Evolutionary conservation across 768 basidiomycete species (phyloP).

Genomic region (Termitomyces titanicus): DNA sequence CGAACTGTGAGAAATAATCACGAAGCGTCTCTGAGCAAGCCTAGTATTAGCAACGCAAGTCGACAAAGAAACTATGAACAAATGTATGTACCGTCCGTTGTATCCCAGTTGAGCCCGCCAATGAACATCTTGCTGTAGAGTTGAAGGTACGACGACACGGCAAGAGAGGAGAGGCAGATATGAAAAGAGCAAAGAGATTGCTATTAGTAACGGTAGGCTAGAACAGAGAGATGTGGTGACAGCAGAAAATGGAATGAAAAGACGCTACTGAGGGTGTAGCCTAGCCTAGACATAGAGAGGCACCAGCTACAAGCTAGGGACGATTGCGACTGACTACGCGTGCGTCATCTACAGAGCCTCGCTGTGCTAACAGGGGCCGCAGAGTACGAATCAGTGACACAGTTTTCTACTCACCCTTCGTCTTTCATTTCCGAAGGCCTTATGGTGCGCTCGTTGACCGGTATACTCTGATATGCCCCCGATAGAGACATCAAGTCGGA

Average conservation of each 20-base stretch:
- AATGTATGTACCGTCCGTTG: slow-evolving; percentile 86
- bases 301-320: slow-evolving; percentile 68
- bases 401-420: slow-evolving; percentile 81
- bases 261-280: slow-evolving; percentile 80
- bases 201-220: slow-evolving; percentile 82
- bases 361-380: slow-evolving; percentile 14
- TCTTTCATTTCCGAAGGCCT: slow-evolving; percentile 94
- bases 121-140: slow-evolving; percentile 97
- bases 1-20: slow-evolving; percentile 94
- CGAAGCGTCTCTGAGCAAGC: slow-evolving; percentile 60
- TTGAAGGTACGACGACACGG: slow-evolving; percentile 13
- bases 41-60: slow-evolving; percentile 36
- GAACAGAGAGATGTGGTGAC: slow-evolving; percentile 57
- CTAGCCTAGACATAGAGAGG: slow-evolving; percentile 74
- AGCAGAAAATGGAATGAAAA: slow-evolving; percentile 51
- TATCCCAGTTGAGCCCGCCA: slow-evolving; percentile 99
- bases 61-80: slow-evolving; percentile 27
- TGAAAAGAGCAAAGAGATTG: slow-evolving; percentile 50
- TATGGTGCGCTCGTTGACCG: slow-evolving; percentile 58
- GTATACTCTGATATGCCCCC: slow-evolving; percentile 40
- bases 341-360: slow-evolving; percentile 43
- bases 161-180: slow-evolving; percentile 30
- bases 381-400: slow-evolving; percentile 26
- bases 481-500: slow-evolving; percentile 32
- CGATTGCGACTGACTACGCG: slow-evolving; percentile 56